A percentile compares a stretch with the other conserved stretches of the same genome.
Evolutionary conservation across 1,284 basidiomycete species (phyloP).

Genomic region (Sanghuangporus sanghuang): DNA sequence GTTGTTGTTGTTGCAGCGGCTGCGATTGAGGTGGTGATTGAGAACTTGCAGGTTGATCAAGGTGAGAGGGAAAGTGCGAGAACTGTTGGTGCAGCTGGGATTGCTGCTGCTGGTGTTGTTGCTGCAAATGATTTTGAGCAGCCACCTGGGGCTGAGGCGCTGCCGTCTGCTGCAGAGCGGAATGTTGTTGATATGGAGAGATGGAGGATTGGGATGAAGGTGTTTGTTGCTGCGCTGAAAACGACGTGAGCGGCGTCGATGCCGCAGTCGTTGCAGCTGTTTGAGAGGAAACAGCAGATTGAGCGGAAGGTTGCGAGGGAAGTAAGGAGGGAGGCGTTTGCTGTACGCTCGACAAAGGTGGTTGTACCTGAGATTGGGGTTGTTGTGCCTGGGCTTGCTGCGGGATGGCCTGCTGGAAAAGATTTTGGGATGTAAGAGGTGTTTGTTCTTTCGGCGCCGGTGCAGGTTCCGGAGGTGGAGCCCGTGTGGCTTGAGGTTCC

Average conservation of each 20-base stretch:
- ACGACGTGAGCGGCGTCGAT: conserved; percentile 34
- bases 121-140: conserved; percentile 25
- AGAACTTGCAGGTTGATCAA: conserved; percentile 34
- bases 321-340: conserved; percentile 38
- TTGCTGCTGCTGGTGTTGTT: conserved; percentile 28
- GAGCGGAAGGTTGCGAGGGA: conserved; percentile 24
- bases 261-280: conserved; percentile 21
- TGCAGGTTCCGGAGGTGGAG: conserved; percentile 21
- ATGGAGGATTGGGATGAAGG: conserved; percentile 19
- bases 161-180: conserved; percentile 22
- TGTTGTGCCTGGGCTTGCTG: conserved; percentile 36
- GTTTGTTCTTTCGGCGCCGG: conserved; percentile 32
- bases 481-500: conserved; percentile 19
- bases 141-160: conserved; percentile 35
- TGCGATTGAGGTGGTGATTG: conserved; percentile 35
- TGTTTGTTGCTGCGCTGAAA: conserved; percentile 33
- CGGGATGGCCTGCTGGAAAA: conserved; percentile 45
- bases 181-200: conserved; percentile 29
- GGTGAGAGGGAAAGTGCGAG: conserved; percentile 55
- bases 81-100: conserved; percentile 45
- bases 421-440: conserved; percentile 25
- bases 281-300: conserved; percentile 15
- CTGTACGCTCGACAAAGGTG: conserved; percentile 28
- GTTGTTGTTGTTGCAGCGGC: conserved; percentile 33
- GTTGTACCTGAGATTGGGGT: conserved; percentile 19